phyloP scores from a whole-genome alignment of 305 asterid genomes.

The Fraxinus albicans region DNA sequence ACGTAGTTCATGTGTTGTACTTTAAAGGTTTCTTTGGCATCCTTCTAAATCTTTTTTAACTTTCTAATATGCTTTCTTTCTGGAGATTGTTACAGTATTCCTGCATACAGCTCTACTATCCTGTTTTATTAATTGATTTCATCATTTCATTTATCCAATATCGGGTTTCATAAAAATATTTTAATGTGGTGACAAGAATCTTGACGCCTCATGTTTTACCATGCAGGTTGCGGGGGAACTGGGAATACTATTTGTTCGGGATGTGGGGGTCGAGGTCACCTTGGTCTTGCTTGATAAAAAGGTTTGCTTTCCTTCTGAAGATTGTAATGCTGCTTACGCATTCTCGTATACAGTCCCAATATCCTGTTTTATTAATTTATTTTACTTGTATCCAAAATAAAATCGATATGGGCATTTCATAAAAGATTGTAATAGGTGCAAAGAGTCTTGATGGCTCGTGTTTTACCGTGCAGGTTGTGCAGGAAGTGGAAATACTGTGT shows the following conservation, averaged over 20 bases:
- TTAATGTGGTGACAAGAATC: background rate
- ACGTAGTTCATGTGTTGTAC: no score
- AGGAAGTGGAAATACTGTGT: slow-evolving; percentile 12
- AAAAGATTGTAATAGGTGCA: background rate
- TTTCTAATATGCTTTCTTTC: background rate
- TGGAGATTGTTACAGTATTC: background rate
- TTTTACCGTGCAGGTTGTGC: slow-evolving; percentile 10
- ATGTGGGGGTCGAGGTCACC: slow-evolving; percentile 19
- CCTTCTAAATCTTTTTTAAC: background rate
- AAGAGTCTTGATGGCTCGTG: background rate
- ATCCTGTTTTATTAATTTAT: background rate
- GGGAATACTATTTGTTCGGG: slow-evolving; percentile 19
- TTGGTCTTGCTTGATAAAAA: background rate
- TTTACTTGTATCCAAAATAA: background rate
- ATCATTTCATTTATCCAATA: background rate
- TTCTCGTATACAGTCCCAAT: background rate
- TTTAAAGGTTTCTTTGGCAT: background rate
- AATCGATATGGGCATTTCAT: background rate
- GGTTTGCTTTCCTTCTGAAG: background rate
- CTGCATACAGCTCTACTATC: background rate
- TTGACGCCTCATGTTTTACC: background rate
- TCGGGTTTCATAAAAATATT: background rate
- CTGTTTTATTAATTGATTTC: background rate
- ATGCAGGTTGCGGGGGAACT: slow-evolving; percentile 18
- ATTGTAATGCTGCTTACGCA: background rate